phyloP scores from a whole-genome alignment of 441 rosid species.

The Gossypium gossypioides region DNA sequence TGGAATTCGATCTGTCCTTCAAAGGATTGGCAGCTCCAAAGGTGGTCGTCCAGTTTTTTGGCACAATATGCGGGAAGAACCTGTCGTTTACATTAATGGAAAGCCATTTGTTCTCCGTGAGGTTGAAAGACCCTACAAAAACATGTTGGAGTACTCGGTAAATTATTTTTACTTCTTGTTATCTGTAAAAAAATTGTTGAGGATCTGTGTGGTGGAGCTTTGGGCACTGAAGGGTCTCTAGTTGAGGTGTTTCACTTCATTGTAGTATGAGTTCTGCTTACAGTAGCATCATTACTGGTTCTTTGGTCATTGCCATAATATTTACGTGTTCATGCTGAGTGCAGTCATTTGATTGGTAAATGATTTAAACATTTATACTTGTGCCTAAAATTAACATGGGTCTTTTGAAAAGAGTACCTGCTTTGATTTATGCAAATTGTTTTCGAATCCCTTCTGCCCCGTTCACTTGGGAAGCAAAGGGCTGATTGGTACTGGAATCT shows the following conservation, averaged over 20 bases:
- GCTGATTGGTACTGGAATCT: slow-evolving; percentile 11
- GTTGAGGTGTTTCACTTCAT: not conserved
- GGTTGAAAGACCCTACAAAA: slow-evolving; percentile 93
- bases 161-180: slow-evolving; percentile 3
- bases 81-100: slow-evolving; percentile 93
- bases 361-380: not conserved
- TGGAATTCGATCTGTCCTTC: slow-evolving; percentile 84
- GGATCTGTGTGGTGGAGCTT: slow-evolving; percentile 1
- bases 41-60: slow-evolving; percentile 79
- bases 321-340: not conserved
- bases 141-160: slow-evolving; percentile 98
- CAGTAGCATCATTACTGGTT: not conserved
- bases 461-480: not conserved
- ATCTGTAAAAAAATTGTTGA: not conserved
- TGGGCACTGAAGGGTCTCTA: not conserved
- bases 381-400: not conserved
- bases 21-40: slow-evolving; percentile 74
- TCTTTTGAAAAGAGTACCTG: not conserved
- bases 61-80: slow-evolving; percentile 99
- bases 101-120: slow-evolving; percentile 98
- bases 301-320: not conserved
- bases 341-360: not conserved
- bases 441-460: not conserved
- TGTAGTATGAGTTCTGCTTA: not conserved
- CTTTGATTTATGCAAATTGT: not conserved